These are phyloP conservation scores for Gliomastix tumulicola DNA, from an alignment of 2,329 filamentous ascomycete species.

Conservation along the genomic window DNA sequence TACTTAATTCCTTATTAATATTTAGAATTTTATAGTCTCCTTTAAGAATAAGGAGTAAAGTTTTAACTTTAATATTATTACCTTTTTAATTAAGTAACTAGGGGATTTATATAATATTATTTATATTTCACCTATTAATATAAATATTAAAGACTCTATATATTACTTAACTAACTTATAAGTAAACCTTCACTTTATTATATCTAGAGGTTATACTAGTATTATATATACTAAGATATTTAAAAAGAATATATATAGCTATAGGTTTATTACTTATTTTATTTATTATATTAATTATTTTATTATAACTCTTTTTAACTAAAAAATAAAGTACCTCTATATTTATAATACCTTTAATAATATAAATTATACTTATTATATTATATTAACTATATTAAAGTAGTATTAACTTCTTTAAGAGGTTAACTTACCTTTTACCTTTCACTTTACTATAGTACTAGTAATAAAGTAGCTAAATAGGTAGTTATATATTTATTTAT, in stretches of 20 bases:
- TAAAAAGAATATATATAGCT: neutral
- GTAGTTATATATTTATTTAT: neutral
- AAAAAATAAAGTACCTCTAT: too few relatives aligned
- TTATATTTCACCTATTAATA: neutral
- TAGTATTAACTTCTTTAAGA: neutral
- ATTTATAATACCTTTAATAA: too few relatives aligned
- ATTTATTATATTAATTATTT: too few relatives aligned
- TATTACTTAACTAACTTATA: too few relatives aligned
- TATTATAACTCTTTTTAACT: too few relatives aligned
- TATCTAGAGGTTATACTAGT: slow-evolving; percentile 5
- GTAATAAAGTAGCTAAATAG: neutral
- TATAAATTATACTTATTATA: too few relatives aligned
- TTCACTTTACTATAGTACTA: neutral
- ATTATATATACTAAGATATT: too few relatives aligned
- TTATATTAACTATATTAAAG: too few relatives aligned
- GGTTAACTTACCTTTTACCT: neutral
- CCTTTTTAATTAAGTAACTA: neutral
- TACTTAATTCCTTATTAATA: too few relatives aligned
- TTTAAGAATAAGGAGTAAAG: neutral
- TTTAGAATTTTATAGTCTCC: too few relatives aligned
- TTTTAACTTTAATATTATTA: neutral
- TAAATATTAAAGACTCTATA: neutral
- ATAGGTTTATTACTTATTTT: too few relatives aligned
- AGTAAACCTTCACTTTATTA: too few relatives aligned
- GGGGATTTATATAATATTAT: neutral